Base-by-base conservation (phyloP, 148 eudicot genomes). In the Silene latifolia region DNA sequence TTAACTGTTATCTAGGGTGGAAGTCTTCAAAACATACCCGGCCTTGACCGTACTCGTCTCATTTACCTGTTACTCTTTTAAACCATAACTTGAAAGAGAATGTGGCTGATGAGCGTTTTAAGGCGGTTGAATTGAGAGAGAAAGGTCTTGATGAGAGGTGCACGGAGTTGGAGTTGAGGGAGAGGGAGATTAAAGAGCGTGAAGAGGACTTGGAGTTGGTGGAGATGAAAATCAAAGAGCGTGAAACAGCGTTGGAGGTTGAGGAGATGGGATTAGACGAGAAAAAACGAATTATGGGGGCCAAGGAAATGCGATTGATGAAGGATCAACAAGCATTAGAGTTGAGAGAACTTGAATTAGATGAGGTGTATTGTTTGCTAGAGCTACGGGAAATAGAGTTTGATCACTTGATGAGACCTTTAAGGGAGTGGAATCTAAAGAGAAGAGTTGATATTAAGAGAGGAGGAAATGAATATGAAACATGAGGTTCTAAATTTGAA, bases 181-280 rank as follows among this genome's bases (percentile, higher is more conserved):
- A 70, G 46, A 48, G 1, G 3, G 1, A 20, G 15, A n/a, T 71
- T 5, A 29, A 44, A 4, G 69, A 44, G 67, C 56, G 67, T 5
- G 20, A 7, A 27, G 47, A 57, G 63, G 64, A 7, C 72, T 14
- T 69, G 27, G 59, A 27, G 18, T 18, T 59, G 67, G 18, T 13
- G 14, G 15, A 0, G 14, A 48, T 7, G 54, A 48, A 48, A 13
- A 48, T 48, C 54, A 48, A 11, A 13, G 54, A 48, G 54, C 14
- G 54, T 48, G 54, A 48, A 48, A 15, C 11, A 13, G 54, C 54
- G 54, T 11, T 58, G 59, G 56, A 69, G 19, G 58, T 1, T 12
- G 69, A 10, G 65, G 79, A 76, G 79, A 69, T 1, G 12, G 17
- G 19, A 17, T 17, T 76, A 44, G 25, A 46, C 0, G 67, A 76